A percentile compares a stretch with the other conserved stretches of the same genome.
Evolutionary conservation across 129 eudicot species (phyloP).

Genomic region (Flaveria linearis): DNA sequence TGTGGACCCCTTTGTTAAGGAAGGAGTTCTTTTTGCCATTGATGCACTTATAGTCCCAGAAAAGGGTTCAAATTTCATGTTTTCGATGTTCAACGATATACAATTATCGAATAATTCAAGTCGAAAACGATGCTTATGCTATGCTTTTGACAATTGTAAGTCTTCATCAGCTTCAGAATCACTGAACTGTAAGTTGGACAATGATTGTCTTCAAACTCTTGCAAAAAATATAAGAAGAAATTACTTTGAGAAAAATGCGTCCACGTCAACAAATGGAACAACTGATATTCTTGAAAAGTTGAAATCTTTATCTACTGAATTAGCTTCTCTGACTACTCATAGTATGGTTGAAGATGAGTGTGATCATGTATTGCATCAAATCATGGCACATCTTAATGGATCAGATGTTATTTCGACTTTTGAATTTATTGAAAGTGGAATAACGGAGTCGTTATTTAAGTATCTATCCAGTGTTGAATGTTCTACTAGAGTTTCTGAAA

Average conservation of each 20-base stretch:
- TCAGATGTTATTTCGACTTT: constrained; percentile 80
- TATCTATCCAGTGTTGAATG: constrained; percentile 55
- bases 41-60: constrained; percentile 72
- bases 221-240: constrained; percentile 54
- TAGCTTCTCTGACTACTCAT: constrained; percentile 43
- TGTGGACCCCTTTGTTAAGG: constrained; percentile 72
- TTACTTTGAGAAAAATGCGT: constrained; percentile 48
- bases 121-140: constrained; percentile 72
- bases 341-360: constrained; percentile 52
- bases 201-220: constrained; percentile 57
- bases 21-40: constrained; percentile 88
- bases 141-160: constrained; percentile 47
- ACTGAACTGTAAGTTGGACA: constrained; percentile 59
- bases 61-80: constrained; percentile 56
- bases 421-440: constrained; percentile 89
- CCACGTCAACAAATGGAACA: constrained; percentile 52
- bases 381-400: constrained; percentile 63
- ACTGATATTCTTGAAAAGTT: constrained; percentile 77
- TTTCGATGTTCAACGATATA: constrained; percentile 49
- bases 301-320: constrained; percentile 51
- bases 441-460: constrained; percentile 53
- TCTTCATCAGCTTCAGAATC: constrained; percentile 47
- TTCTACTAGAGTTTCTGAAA: constrained; percentile 21
- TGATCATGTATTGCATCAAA: constrained; percentile 48
- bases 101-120: constrained; percentile 45